Evolutionary conservation across 495 filamentous ascomycete species (phyloP), one percentile per base, ranked within the genome.

Genomic region (Aspergillus ellipticus): DNA sequence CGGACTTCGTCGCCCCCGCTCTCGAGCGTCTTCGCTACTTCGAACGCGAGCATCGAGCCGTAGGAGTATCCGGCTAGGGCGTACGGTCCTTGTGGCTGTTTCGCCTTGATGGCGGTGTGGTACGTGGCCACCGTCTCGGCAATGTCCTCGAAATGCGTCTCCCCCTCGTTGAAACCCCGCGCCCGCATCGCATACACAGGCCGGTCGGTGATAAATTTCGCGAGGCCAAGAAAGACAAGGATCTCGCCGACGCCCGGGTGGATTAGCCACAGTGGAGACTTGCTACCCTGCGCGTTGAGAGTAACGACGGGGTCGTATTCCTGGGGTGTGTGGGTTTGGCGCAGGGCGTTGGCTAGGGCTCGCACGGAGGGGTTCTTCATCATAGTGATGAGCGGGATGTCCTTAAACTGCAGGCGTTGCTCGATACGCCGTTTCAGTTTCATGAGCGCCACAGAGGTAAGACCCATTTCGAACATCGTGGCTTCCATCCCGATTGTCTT

Each of bases 191-290:
- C 82, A 55, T 81, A 79, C 17, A 84, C 67, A 0, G 79, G 77
- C 0, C 83, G 80, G 50, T 81, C 75, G 3, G 49, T 55, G 29
- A 82, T 51, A 45, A 74, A 65, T 3, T 78, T 61, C 7, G 75
- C 72, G 1, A 86, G 63, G 19, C 66, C 63, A 17, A 85, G 61
- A 62, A 85, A 86, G 42, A 85, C 75, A 1, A 85, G 69, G 0
- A 84, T 66, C 49, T 85, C 82, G 15, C 81, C 81, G 1, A 79
- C 70, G 4, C 82, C 82, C 0, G 83, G 81, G 55, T 85, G 83
- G 2, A 85, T 60, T 5, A 83, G 73, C 71, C 74, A 85, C 6
- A 85, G 74, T 0, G 83, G 59, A 0, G 47, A 56, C 33, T 79
- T 78, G 50, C 7, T 54, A 0, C 79, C 78, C 24, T 70, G 77